Base-by-base conservation (phyloP, 305 asterid genomes). In the Rubia balearica region DNA sequence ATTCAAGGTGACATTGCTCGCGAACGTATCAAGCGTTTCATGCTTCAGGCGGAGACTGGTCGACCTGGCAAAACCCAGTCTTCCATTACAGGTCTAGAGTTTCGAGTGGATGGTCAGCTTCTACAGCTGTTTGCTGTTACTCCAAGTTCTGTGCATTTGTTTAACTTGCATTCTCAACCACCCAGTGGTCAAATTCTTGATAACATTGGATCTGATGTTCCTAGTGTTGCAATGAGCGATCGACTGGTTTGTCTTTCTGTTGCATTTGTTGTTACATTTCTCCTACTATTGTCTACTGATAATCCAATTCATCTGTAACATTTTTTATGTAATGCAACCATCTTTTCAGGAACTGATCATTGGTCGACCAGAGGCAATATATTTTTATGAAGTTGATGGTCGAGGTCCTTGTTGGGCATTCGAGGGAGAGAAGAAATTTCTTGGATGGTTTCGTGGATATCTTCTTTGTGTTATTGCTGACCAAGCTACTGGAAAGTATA, bases 351-450 rank as follows among this genome's bases (percentile, higher is more conserved):
- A 91, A 83, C 85, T 94, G 81, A 91, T 94, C 72, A 84, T 94
- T 74, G 99, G 99, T 77, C 95, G 96, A 65, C 86, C 87, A 42
- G 99, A 94, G 90, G 99, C 98, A 61, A 86, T 94, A 67, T 94
- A 87, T 82, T 94, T 94, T 74, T 94, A 89, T 78, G 96, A 94
- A 80, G 91, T 88, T 80, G 99, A 94, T 82, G 99, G 99, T 33
- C 91, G 99, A 62, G 99, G 99, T 72, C 99, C 97, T 71, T 94
- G 99, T 80, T 94, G 98, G 98, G 97, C 99, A 56, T 91, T 94
- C 81, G 98, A 91, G 83, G 99, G 99, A n/a, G 98, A 88, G 79
- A 91, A 94, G 73, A 94, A 91, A 77, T 77, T 89, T 43, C 83
- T 94, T 6, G 98, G 98, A 8, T 94, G 97, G 96, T 94, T 91